A percentile compares a stretch with the other conserved stretches of the same genome.
Evolutionary conservation across 495 filamentous ascomycete species (phyloP).

Genomic region (Penicillium fimorum): DNA sequence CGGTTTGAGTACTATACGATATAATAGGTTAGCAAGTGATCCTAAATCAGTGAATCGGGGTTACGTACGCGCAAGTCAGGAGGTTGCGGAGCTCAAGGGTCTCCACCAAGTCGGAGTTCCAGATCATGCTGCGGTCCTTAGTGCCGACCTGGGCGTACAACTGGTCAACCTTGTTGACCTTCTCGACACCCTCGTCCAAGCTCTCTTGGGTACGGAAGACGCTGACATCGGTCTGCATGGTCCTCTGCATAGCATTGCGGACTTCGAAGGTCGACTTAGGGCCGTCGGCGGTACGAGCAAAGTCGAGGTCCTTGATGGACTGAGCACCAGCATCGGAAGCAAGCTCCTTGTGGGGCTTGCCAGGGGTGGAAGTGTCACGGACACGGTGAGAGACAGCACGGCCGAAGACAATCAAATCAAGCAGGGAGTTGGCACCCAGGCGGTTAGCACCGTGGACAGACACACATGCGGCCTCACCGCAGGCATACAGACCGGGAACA

Average conservation of each 20-base stretch:
- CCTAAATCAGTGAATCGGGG: neutral
- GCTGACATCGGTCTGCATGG: constrained; percentile 94
- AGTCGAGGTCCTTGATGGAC: constrained; percentile 82
- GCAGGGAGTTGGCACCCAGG: constrained; percentile 94
- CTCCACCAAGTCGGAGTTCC: constrained; percentile 97
- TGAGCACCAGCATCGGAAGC: constrained; percentile 81
- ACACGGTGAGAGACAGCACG: constrained; percentile 95
- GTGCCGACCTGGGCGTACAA: constrained; percentile 79
- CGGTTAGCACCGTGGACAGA: constrained; percentile 98
- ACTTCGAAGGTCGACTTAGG: constrained; percentile 84
- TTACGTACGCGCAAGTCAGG: constrained; percentile 85
- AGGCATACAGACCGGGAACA: constrained; percentile 92
- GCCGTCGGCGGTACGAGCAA: constrained; percentile 76
- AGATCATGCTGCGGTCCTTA: constrained; percentile 99
- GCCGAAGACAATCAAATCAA: constrained; percentile 95
- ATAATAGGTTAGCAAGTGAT: constrained; percentile 5
- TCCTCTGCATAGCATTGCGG: constrained; percentile 91
- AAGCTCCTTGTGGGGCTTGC: constrained; percentile 70
- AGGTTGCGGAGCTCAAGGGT: constrained; percentile 91
- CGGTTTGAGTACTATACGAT: constrained; percentile 70
- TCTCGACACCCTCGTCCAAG: constrained; percentile 79
- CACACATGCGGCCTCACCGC: constrained; percentile 94
- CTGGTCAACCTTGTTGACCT: constrained; percentile 77
- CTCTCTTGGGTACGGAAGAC: constrained; percentile 96
- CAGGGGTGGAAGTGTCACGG: constrained; percentile 82